Evolutionary conservation across 1,284 basidiomycete genomes (phyloP).

Genomic region (Inonotus obliquus): DNA sequence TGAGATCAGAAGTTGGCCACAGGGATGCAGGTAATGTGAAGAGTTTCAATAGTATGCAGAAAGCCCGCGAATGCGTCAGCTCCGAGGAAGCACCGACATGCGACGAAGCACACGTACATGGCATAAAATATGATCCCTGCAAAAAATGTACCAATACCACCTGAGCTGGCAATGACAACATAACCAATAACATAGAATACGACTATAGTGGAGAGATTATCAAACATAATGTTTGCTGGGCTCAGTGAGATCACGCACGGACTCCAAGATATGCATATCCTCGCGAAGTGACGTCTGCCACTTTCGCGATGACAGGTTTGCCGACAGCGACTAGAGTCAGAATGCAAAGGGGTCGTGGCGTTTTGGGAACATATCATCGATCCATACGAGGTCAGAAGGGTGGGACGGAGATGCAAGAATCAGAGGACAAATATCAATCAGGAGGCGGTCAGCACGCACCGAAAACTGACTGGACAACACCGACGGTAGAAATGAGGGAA

Average conservation of each 20-base stretch:
- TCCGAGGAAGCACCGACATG: background rate
- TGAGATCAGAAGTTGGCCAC: no score
- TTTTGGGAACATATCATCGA: no score
- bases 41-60: no score
- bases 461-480: constrained; percentile 54
- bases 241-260: constrained; percentile 38
- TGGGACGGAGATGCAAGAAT: background rate
- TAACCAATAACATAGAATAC: constrained; percentile 49
- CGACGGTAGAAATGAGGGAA: constrained; percentile 61
- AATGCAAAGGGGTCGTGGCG: background rate
- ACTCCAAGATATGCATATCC: constrained; percentile 58
- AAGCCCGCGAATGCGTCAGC: no score
- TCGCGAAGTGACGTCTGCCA: constrained; percentile 64
- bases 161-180: constrained; percentile 40
- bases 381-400: background rate
- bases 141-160: constrained; percentile 36
- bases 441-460: constrained; percentile 30
- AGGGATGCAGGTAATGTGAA: no score
- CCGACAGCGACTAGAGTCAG: constrained; percentile 46
- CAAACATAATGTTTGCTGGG: background rate
- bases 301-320: constrained; percentile 78
- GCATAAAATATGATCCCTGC: constrained; percentile 55
- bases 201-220: constrained; percentile 32
- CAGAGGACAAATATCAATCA: background rate
- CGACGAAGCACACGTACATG: constrained; percentile 33